Evolutionary conservation across 345 rosid species (phyloP).

Genomic region (Schrenkiella parvula): DNA sequence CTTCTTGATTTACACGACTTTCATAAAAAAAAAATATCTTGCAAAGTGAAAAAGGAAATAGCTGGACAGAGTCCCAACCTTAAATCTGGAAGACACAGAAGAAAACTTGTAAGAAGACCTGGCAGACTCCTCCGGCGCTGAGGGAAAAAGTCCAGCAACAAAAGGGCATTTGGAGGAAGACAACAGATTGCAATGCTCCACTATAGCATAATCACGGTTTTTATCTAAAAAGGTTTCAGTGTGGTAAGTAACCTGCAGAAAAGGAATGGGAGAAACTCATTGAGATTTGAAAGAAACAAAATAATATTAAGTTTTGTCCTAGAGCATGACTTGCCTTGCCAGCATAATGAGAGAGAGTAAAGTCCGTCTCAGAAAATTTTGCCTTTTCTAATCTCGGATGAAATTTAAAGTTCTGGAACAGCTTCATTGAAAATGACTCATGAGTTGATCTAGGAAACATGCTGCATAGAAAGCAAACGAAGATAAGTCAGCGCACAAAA

Average conservation of each 20-base stretch:
- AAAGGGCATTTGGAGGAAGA: constrained; percentile 85
- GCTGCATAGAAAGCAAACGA: constrained; percentile 61
- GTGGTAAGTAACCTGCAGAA: constrained; percentile 82
- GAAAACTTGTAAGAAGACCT: constrained; percentile 98
- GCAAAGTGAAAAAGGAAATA: not conserved
- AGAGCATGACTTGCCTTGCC: constrained; percentile 75
- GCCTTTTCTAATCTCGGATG: constrained; percentile 81
- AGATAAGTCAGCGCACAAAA: constrained; percentile 35
- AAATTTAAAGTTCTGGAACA: constrained; percentile 64
- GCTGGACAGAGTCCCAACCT: constrained; percentile 43
- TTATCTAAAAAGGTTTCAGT: constrained; percentile 86
- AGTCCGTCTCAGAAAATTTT: constrained; percentile 95
- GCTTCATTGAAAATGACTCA: constrained; percentile 76
- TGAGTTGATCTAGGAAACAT: constrained; percentile 98
- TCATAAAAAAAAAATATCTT: not conserved
- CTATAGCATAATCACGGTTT: constrained; percentile 94
- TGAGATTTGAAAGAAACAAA: constrained; percentile 17
- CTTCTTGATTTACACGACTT: constrained; percentile 7
- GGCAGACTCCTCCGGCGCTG: constrained; percentile 57
- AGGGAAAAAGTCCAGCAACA: constrained; percentile 76
- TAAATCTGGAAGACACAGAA: constrained; percentile 93
- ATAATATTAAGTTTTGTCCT: constrained; percentile 10
- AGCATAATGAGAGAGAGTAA: constrained; percentile 90
- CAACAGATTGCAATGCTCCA: constrained; percentile 86
- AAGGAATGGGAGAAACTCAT: constrained; percentile 1